A percentile compares a stretch with the other conserved stretches of the same genome.
These are phyloP conservation scores for Beta vulgaris DNA, from an alignment of 148 eudicot species.

Conservation along the genomic window DNA sequence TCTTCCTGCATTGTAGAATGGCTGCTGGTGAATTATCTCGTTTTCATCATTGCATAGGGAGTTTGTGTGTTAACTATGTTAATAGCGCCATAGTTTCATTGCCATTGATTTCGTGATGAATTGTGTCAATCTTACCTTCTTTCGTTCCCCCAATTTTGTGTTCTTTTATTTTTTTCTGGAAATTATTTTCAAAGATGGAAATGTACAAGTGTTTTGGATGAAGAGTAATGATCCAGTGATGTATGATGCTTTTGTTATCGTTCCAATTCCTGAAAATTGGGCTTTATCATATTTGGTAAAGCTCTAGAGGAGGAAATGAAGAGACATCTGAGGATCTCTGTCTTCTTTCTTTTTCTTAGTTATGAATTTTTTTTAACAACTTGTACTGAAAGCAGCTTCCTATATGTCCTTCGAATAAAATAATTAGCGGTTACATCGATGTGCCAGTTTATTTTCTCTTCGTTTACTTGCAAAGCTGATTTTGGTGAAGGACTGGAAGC, in stretches of 20 bases:
- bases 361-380: background rate
- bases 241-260: conserved; percentile 27
- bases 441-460: background rate
- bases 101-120: background rate
- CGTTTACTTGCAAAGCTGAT: background rate
- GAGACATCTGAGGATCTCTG: conserved; percentile 40
- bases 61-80: background rate
- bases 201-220: background rate
- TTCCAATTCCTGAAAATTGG: conserved; percentile 38
- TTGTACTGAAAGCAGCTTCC: background rate
- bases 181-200: background rate
- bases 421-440: background rate
- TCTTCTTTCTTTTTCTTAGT: background rate
- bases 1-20: no score
- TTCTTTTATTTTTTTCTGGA: background rate
- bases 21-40: background rate
- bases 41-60: background rate
- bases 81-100: background rate
- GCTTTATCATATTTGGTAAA: conserved; percentile 23
- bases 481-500: background rate
- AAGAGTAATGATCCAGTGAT: conserved; percentile 32
- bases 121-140: background rate
- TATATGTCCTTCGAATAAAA: background rate
- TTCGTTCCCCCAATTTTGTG: background rate
- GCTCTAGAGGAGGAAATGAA: conserved; percentile 34